These are phyloP conservation scores for Ustilago tritici DNA, from an alignment of 1,284 basidiomycete species.

Conservation along the genomic window DNA sequence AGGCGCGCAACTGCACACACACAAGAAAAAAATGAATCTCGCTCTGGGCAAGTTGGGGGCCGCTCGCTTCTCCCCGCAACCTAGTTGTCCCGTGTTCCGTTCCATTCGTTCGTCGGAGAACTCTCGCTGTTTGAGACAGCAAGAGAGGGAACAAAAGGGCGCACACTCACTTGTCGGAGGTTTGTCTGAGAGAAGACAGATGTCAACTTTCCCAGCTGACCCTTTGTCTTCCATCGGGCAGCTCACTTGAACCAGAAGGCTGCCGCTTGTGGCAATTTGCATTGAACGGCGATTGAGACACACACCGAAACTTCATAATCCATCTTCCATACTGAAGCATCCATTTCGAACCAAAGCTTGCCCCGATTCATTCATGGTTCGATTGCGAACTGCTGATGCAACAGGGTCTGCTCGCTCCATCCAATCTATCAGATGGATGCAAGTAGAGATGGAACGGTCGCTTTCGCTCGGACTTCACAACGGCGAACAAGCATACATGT, in stretches of 20 bases:
- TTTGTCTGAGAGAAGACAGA: too few relatives aligned
- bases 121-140: background rate
- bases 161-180: background rate
- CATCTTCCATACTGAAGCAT: background rate
- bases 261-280: too few relatives aligned
- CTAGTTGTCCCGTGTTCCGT: slow-evolving; percentile 15
- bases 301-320: background rate
- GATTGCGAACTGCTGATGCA: background rate
- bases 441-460: background rate
- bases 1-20: background rate
- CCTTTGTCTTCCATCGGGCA: background rate
- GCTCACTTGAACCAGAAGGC: too few relatives aligned
- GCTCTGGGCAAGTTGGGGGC: background rate
- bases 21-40: too few relatives aligned
- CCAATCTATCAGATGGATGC: background rate
- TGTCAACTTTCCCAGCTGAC: background rate
- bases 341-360: background rate
- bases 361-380: background rate
- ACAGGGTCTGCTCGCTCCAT: background rate
- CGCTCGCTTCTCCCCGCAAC: background rate
- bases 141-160: background rate
- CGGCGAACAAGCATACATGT: background rate
- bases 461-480: slow-evolving; percentile 10
- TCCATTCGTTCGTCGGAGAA: slow-evolving; percentile 11
- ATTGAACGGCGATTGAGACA: background rate